Percentiles rank a stretch among this genome's conserved stretches.
Evolutionary conservation across 306 rosid species (phyloP).

Genomic region (Oemleria cerasiformis): DNA sequence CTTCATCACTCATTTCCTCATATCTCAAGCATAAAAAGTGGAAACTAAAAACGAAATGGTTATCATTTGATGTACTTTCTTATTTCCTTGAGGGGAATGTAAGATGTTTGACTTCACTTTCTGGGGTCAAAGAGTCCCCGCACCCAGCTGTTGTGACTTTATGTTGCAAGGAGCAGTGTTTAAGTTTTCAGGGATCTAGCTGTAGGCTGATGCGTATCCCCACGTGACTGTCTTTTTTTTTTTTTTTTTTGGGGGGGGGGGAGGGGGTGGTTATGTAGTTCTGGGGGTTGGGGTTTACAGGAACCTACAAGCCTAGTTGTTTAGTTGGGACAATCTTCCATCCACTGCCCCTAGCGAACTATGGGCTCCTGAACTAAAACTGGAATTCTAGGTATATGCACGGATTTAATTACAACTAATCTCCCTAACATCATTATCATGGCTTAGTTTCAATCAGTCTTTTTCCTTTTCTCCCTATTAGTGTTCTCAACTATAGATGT

Average conservation of each 20-base stretch:
- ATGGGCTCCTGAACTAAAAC: not conserved
- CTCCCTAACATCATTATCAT: not conserved
- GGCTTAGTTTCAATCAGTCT: not conserved
- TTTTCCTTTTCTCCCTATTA: not conserved
- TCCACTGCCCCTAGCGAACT: not conserved
- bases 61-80: not conserved
- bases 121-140: not conserved
- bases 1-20: too few relatives aligned
- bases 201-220: too few relatives aligned
- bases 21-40: too few relatives aligned
- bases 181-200: too few relatives aligned
- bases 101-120: not conserved
- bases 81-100: not conserved
- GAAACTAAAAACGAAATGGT: too few relatives aligned
- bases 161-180: too few relatives aligned
- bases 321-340: not conserved
- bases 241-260: too few relatives aligned
- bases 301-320: not conserved
- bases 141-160: too few relatives aligned
- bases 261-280: too few relatives aligned
- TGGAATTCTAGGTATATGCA: not conserved
- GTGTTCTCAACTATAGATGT: not conserved
- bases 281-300: not conserved
- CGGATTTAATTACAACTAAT: not conserved
- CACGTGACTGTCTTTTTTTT: too few relatives aligned